These are phyloP conservation scores for Wickerhamiella cacticola DNA, from an alignment of 805 yeast species.

Conservation along the genomic window DNA sequence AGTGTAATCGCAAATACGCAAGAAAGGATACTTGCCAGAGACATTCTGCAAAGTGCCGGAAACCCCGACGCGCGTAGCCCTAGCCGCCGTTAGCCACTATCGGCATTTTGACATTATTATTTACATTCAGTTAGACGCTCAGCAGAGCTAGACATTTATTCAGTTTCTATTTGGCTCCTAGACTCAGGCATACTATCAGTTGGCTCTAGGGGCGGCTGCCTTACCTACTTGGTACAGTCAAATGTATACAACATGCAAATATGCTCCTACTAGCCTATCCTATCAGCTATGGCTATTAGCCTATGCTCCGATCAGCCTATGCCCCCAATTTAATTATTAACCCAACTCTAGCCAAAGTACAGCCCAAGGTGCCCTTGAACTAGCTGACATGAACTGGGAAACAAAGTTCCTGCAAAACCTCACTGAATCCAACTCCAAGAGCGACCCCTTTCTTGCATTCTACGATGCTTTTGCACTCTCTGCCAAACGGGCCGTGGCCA, in stretches of 20 bases:
- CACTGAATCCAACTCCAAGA: not conserved
- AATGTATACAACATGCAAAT: too few relatives aligned
- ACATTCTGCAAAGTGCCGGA: constrained; percentile 8
- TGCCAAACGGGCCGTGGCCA: constrained; percentile 3
- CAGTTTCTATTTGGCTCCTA: too few relatives aligned
- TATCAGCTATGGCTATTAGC: too few relatives aligned
- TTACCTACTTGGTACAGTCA: too few relatives aligned
- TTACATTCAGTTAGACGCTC: not conserved
- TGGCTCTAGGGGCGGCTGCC: too few relatives aligned
- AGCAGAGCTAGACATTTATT: not conserved
- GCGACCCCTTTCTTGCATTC: not conserved
- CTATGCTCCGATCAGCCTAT: not conserved
- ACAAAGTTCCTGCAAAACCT: not conserved
- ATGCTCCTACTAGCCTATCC: too few relatives aligned
- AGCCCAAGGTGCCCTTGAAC: not conserved
- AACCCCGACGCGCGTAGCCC: too few relatives aligned
- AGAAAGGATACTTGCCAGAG: constrained; percentile 19
- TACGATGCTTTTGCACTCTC: constrained; percentile 5
- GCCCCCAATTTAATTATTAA: too few relatives aligned
- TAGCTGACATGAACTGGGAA: not conserved
- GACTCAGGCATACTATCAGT: too few relatives aligned
- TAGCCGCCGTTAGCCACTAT: not conserved
- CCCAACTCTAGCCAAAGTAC: too few relatives aligned
- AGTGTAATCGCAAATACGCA: constrained; percentile 15
- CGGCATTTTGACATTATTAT: not conserved